Conservation (phyloP, 352 stramenopile genomes). For the Elongisporangium senticosum region DNA sequence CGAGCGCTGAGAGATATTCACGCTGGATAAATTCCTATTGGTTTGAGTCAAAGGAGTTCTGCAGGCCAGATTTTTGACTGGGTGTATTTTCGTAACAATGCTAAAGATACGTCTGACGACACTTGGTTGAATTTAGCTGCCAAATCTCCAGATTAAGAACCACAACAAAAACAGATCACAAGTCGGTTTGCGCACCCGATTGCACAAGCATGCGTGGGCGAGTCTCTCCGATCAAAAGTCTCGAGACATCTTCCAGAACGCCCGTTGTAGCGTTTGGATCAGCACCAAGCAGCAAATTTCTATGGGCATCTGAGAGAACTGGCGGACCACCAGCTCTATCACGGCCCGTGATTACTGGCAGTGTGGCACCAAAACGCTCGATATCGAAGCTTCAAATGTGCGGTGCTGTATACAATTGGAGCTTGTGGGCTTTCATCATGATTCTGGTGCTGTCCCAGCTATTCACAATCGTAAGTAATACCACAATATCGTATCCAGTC, state of each 20-base stretch:
- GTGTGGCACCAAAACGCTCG: background rate
- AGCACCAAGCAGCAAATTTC: background rate
- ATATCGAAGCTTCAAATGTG: background rate
- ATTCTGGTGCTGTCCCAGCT: slow-evolving; percentile 22
- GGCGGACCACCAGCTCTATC: no score
- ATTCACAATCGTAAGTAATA: slow-evolving; percentile 24
- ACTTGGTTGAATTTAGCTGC: no score
- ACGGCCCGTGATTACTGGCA: background rate
- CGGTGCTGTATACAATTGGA: slow-evolving; percentile 20
- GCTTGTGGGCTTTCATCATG: slow-evolving; percentile 21
- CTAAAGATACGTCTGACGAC: no score
- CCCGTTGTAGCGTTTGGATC: background rate
- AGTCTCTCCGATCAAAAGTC: background rate
- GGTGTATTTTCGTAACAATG: no score
- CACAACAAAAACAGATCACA: no score
- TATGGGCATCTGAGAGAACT: background rate
- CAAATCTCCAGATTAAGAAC: no score
- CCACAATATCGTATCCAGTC: slow-evolving; percentile 1
- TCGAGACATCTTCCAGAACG: background rate
- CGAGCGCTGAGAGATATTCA: no score
- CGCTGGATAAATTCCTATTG: no score
- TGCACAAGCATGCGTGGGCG: background rate
- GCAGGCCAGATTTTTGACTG: no score
- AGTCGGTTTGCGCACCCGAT: no score
- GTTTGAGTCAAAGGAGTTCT: no score